phyloP scores from a whole-genome alignment of 805 yeast species.

The Candida railenensis region DNA sequence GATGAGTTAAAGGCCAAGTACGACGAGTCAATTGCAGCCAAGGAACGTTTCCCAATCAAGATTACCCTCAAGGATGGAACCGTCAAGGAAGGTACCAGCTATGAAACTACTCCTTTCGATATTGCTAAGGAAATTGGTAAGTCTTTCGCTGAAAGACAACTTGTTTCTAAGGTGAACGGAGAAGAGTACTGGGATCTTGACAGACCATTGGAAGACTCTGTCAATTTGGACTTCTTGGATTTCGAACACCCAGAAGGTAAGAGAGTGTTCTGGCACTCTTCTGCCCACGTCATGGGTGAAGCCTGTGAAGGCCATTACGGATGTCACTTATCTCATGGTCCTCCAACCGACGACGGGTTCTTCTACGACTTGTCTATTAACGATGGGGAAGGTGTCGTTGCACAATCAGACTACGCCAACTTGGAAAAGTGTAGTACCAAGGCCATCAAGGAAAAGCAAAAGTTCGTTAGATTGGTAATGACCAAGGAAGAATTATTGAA shows the following conservation, averaged over 20 bases:
- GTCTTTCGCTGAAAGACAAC: slow-evolving; percentile 84
- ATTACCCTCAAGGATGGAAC: slow-evolving; percentile 88
- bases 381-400: slow-evolving; percentile 64
- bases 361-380: slow-evolving; percentile 93
- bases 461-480: slow-evolving; percentile 89
- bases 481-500: slow-evolving; percentile 86
- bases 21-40: slow-evolving; percentile 67
- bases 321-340: slow-evolving; percentile 84
- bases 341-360: slow-evolving; percentile 97
- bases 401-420: slow-evolving; percentile 78
- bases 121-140: slow-evolving; percentile 84
- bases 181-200: slow-evolving; percentile 86
- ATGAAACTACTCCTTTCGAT: slow-evolving; percentile 87
- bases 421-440: slow-evolving; percentile 85
- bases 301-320: slow-evolving; percentile 96
- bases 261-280: slow-evolving; percentile 97
- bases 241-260: slow-evolving; percentile 94
- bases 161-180: slow-evolving; percentile 89
- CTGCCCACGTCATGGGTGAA: slow-evolving; percentile 97
- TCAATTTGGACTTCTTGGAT: slow-evolving; percentile 76
- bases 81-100: slow-evolving; percentile 70
- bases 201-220: slow-evolving; percentile 81
- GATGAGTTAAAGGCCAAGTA: slow-evolving; percentile 76
- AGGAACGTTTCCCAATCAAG: slow-evolving; percentile 58
- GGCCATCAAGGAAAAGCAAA: slow-evolving; percentile 93